These are phyloP conservation scores for Alopecurus myosuroides DNA, from an alignment of 176 grass and related monocot genomes.

Conservation along the genomic window DNA sequence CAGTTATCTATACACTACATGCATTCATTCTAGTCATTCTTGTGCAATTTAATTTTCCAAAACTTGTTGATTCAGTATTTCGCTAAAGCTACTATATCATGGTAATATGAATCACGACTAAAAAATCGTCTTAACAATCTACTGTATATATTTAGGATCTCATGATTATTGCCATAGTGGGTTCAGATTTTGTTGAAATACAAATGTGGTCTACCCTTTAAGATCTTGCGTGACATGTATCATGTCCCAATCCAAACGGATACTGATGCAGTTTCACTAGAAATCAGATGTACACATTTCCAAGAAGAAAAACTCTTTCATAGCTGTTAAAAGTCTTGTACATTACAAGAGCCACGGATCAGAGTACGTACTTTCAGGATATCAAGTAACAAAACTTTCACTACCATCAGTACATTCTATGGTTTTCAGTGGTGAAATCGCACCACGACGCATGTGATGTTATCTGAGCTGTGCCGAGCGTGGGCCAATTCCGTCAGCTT, in stretches of 20 bases:
- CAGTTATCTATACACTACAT: no score
- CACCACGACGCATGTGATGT: slow-evolving; percentile 76
- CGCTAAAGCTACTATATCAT: no score
- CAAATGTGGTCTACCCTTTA: no score
- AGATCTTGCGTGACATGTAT: not conserved
- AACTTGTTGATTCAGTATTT: no score
- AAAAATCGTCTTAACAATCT: no score
- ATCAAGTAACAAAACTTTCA: not conserved
- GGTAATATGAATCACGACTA: no score
- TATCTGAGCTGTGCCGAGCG: slow-evolving; percentile 40
- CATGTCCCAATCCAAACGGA: not conserved
- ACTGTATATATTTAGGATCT: no score
- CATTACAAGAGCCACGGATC: not conserved
- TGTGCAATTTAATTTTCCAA: no score
- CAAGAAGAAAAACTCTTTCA: not conserved
- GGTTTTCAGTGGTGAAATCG: slow-evolving; percentile 45
- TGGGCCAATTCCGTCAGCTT: slow-evolving; percentile 55
- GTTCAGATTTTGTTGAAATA: no score
- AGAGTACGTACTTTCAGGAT: not conserved
- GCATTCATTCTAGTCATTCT: no score
- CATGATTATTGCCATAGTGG: no score
- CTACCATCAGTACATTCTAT: not conserved
- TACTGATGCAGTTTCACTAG: not conserved
- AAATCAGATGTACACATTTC: not conserved
- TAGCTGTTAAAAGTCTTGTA: not conserved